Evolutionary conservation across 169 alveolate genomes (phyloP).

Genomic region (Neospora caninum): DNA sequence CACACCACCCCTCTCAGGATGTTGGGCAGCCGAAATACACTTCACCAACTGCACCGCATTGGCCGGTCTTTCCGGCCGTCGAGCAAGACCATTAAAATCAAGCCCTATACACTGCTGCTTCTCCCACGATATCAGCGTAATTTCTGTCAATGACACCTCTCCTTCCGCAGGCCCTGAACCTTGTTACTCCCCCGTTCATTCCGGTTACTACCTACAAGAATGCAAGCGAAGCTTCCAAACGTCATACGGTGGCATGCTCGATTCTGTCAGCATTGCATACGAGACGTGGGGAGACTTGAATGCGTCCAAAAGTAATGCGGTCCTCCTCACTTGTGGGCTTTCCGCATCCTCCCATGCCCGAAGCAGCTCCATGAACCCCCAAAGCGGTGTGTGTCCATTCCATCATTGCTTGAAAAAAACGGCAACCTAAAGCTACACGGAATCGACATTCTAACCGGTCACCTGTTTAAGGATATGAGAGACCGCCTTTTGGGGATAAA

Average conservation of each 20-base stretch:
- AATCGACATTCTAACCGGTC: too few relatives aligned
- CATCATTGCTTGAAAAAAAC: background rate
- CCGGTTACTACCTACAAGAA: conserved; percentile 23
- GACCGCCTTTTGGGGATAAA: background rate
- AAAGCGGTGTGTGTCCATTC: background rate
- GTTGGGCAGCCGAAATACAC: too few relatives aligned
- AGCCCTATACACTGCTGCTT: too few relatives aligned
- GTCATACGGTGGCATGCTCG: conserved; percentile 27
- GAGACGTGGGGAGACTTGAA: conserved; percentile 48
- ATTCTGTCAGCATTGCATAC: conserved; percentile 19
- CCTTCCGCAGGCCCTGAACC: conserved; percentile 42
- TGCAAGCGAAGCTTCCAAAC: background rate
- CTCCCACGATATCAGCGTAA: too few relatives aligned
- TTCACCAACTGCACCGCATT: too few relatives aligned
- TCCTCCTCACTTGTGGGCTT: conserved; percentile 50
- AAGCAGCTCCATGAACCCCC: background rate
- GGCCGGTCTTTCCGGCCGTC: too few relatives aligned
- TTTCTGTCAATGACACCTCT: background rate
- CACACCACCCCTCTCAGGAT: too few relatives aligned
- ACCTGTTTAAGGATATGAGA: too few relatives aligned
- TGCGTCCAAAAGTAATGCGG: conserved; percentile 15
- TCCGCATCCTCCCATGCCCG: conserved; percentile 44
- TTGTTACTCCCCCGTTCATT: background rate
- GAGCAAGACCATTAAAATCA: too few relatives aligned
- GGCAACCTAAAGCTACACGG: background rate